Conservation (phyloP, 352 stramenopile species). For the Globisporangium spinosum region DNA sequence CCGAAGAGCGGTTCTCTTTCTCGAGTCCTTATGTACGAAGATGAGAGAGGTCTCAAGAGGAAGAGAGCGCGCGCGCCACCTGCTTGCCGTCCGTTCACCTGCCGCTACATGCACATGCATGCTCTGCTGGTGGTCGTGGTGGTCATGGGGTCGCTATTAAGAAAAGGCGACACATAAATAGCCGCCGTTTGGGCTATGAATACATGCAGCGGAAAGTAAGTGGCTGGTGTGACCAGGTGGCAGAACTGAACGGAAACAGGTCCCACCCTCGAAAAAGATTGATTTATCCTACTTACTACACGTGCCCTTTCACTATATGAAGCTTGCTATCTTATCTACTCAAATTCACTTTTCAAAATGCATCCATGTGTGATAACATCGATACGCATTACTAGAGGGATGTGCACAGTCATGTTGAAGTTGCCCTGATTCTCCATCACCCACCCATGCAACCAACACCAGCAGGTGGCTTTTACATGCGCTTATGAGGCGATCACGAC, state of each 20-base stretch:
- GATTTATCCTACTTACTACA: background rate
- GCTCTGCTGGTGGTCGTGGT: background rate
- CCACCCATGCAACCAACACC: background rate
- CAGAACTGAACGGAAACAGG: background rate
- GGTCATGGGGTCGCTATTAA: background rate
- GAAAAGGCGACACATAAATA: background rate
- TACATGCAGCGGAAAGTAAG: background rate
- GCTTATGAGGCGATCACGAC: background rate
- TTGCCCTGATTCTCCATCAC: background rate
- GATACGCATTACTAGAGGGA: background rate
- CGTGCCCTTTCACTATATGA: background rate
- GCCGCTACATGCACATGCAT: background rate
- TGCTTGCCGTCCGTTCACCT: background rate
- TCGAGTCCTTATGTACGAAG: too few species aligned
- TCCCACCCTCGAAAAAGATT: background rate
- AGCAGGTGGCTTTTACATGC: background rate
- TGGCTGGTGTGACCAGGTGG: background rate
- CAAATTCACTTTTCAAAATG: too few species aligned
- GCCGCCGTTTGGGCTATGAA: background rate
- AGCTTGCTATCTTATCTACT: too few species aligned
- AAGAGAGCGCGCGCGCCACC: constrained; percentile 1
- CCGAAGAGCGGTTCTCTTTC: background rate
- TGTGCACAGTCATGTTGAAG: background rate
- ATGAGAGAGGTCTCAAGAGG: background rate
- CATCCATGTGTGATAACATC: background rate